Evolutionary conservation across 2,329 filamentous ascomycete species (phyloP).

Genomic region (Colletotrichum simmondsii): DNA sequence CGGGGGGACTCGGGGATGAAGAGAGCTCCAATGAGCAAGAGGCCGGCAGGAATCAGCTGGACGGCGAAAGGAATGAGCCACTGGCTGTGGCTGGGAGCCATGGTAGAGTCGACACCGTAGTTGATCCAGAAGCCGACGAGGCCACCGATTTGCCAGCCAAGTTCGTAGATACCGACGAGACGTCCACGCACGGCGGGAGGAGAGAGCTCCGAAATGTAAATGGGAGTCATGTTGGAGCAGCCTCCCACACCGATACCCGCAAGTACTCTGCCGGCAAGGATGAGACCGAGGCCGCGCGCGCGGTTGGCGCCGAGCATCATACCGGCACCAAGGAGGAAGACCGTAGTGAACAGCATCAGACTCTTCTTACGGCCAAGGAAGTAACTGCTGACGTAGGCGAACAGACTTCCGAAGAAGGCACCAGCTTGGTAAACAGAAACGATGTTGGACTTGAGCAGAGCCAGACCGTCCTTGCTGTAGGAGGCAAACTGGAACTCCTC

Average conservation of each 20-base stretch:
- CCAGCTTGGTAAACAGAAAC: conserved; percentile 86
- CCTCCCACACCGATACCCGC: conserved; percentile 73
- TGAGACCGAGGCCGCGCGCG: conserved; percentile 70
- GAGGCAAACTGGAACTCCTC: conserved; percentile 73
- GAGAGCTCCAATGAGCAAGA: conserved; percentile 68
- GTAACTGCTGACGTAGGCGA: conserved; percentile 73
- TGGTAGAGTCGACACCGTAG: conserved; percentile 67
- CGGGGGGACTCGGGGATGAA: conserved; percentile 75
- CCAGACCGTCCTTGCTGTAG: conserved; percentile 59
- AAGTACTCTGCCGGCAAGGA: conserved; percentile 71
- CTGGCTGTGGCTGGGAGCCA: conserved; percentile 59
- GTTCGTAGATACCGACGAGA: conserved; percentile 74
- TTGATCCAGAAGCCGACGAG: conserved; percentile 72
- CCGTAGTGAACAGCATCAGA: conserved; percentile 66
- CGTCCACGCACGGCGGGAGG: conserved; percentile 73
- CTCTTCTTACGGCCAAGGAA: conserved; percentile 75
- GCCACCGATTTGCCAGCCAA: conserved; percentile 73
- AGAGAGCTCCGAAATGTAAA: conserved; percentile 69
- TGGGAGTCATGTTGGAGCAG: conserved; percentile 71
- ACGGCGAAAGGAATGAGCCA: conserved; percentile 75
- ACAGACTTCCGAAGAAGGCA: conserved; percentile 83
- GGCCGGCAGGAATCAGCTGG: conserved; percentile 73
- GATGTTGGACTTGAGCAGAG: conserved; percentile 77
- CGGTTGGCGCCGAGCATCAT: conserved; percentile 76
- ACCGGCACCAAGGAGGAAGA: conserved; percentile 79